Base-by-base conservation (phyloP, 2,329 filamentous ascomycete genomes). In the Aspergillus sclerotialis region DNA sequence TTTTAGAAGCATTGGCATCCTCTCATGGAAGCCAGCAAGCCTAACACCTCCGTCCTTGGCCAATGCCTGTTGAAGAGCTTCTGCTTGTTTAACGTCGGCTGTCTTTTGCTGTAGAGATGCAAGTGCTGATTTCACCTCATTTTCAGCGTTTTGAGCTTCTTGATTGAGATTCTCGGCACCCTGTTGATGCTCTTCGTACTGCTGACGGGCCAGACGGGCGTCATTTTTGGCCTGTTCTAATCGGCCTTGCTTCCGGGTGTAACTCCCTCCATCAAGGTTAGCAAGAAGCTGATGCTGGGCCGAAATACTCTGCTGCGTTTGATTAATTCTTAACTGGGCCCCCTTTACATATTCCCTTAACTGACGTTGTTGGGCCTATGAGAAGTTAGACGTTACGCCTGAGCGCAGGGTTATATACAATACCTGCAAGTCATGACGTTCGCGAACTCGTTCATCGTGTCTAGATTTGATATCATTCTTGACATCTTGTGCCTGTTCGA, bases 201-300 rank as follows among this genome's bases (percentile, higher is more conserved):
- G 56, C 12, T 50, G 46, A 37, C 60, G 61, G 4, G 76, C 70
- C 21, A 69, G 59, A 18, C 64, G 55, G 5, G 68, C 65, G 30
- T 61, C 60, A 15, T 69, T 53, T 48, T 78, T 75, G 9, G 78
- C 77, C 12, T 75, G 64, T 14, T 78, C 68, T 3, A 83, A 67
- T 48, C 81, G 71, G 12, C 65, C 63, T 23, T 76, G 60, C 49
- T 79, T 85, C 42, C 72, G 67, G 7, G 75, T 68, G 50, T 84
- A 77, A 15, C 75, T 76, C 16, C 82, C 83, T 24, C 87, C 85
- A 46, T 83, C 81, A 2, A 77, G 73, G 28, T 78, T 73, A 28
- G 76, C 71, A 6, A 94, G 69, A 4, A 80, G 78, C 33, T 55
- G 52, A 32, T 61, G 60, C 47, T 73, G 69, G n/a, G 61, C 50